Evolutionary conservation across 306 rosid genomes (phyloP).

Genomic region (Glycyrrhiza uralensis): DNA sequence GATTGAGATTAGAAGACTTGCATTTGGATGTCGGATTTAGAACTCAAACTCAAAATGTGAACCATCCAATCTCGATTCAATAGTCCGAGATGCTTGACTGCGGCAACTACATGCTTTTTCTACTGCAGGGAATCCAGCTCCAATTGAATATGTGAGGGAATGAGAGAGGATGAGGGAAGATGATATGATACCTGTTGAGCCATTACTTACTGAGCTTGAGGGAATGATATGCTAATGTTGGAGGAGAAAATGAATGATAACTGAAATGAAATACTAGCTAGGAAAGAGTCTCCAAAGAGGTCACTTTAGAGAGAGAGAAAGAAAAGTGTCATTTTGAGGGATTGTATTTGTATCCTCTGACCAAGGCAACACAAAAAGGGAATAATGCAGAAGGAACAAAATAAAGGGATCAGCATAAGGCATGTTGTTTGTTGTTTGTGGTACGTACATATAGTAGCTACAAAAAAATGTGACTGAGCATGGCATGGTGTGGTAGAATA

Average conservation of each 20-base stretch:
- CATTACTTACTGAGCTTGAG: constrained; percentile 39
- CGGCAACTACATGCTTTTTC: too few relatives aligned
- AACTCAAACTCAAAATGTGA: too few relatives aligned
- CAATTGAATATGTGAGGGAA: too few relatives aligned
- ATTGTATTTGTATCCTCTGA: constrained; percentile 6
- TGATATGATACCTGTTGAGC: constrained; percentile 48
- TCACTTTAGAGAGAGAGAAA: constrained; percentile 20
- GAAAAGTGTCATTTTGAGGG: constrained; percentile 19
- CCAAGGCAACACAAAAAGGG: constrained; percentile 7
- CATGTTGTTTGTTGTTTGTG: neutral
- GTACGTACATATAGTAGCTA: neutral
- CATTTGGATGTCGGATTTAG: too few relatives aligned
- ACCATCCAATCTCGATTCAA: too few relatives aligned
- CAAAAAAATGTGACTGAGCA: neutral
- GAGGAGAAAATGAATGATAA: neutral
- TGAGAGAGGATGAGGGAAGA: neutral
- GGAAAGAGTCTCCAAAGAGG: neutral
- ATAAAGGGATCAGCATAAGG: neutral
- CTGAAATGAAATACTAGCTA: neutral
- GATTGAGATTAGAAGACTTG: too few relatives aligned
- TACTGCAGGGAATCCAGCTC: too few relatives aligned
- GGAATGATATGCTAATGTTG: neutral
- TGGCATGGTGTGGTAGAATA: too few relatives aligned
- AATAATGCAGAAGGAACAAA: neutral
- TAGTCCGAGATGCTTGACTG: too few relatives aligned